Conservation (phyloP, 2,329 filamentous ascomycete species). For the Penicillium sp. region DNA sequence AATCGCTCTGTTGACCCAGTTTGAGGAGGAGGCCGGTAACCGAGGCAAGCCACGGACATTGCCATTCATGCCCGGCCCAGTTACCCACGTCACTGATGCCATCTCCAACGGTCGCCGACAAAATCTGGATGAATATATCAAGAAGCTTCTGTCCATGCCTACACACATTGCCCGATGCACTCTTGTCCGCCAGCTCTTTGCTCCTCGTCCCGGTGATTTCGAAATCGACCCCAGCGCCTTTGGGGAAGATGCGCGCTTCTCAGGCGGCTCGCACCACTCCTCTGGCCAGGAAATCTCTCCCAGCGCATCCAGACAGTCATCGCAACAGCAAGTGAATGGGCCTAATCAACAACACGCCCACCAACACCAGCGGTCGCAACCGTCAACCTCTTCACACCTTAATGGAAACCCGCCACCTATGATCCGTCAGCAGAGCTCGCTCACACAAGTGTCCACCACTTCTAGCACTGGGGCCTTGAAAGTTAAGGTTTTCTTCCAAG, state of each 20-base stretch:
- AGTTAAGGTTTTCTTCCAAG: conserved; percentile 92
- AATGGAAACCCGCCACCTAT: conserved; percentile 49
- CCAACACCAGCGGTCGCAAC: conserved; percentile 46
- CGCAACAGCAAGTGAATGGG: conserved; percentile 67
- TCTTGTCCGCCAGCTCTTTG: conserved; percentile 88
- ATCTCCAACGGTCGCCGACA: conserved; percentile 92
- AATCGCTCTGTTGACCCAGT: conserved; percentile 88
- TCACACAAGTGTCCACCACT: conserved; percentile 50
- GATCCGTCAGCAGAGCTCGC: conserved; percentile 58
- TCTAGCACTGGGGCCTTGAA: conserved; percentile 69
- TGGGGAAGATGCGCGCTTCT: conserved; percentile 75
- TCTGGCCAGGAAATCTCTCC: conserved; percentile 66
- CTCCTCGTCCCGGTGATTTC: conserved; percentile 86
- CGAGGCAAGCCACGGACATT: conserved; percentile 79
- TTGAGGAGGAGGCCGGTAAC: conserved; percentile 91
- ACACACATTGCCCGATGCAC: conserved; percentile 82
- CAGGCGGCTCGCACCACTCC: conserved; percentile 70
- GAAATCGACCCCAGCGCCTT: conserved; percentile 77
- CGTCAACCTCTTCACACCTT: conserved; percentile 30
- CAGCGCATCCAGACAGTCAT: conserved; percentile 68
- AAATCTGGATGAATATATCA: conserved; percentile 94
- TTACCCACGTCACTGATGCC: conserved; percentile 96
- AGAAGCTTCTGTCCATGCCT: conserved; percentile 83
- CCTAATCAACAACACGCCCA: conserved; percentile 36
- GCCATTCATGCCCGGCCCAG: conserved; percentile 97